A percentile compares a stretch with the other conserved stretches of the same genome.
Evolutionary conservation across 768 basidiomycete species (phyloP).

Genomic region (Dendrothele bispora): DNA sequence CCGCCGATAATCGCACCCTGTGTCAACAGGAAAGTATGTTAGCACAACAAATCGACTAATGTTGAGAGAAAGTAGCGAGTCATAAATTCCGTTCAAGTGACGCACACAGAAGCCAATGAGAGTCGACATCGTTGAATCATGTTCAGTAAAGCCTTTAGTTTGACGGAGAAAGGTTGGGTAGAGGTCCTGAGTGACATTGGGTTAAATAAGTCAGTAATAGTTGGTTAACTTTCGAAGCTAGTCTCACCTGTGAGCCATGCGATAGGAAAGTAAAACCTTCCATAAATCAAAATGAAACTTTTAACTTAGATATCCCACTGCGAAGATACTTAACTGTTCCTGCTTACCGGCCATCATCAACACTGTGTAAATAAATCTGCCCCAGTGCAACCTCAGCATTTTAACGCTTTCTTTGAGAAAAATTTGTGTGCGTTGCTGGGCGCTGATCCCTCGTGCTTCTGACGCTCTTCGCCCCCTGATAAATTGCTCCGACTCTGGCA

Average conservation of each 20-base stretch:
- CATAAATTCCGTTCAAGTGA: too few species aligned
- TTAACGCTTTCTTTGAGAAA: constrained; percentile 57
- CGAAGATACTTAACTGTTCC: too few species aligned
- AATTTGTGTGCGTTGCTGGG: constrained; percentile 39
- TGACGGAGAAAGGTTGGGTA: not conserved
- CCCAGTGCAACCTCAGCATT: constrained; percentile 64
- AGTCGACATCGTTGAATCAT: constrained; percentile 52
- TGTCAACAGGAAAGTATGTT: too few species aligned
- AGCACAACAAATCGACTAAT: too few species aligned
- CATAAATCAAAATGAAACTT: not conserved
- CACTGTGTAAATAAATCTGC: constrained; percentile 59
- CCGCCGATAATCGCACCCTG: constrained; percentile 40
- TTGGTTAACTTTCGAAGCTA: constrained; percentile 21
- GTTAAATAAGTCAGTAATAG: constrained; percentile 13
- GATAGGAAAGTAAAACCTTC: constrained; percentile 58
- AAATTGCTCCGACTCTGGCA: constrained; percentile 45
- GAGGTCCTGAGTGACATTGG: too few species aligned
- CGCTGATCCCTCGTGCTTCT: constrained; percentile 28
- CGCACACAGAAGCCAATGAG: too few species aligned
- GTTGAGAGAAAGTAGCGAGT: too few species aligned
- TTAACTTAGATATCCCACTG: too few species aligned
- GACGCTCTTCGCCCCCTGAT: too few species aligned
- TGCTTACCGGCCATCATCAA: constrained; percentile 48
- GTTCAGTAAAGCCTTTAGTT: constrained; percentile 43
- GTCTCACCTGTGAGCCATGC: constrained; percentile 53